Evolutionary conservation across 305 asterid species (phyloP).

Genomic region (Fraxinus sp.): DNA sequence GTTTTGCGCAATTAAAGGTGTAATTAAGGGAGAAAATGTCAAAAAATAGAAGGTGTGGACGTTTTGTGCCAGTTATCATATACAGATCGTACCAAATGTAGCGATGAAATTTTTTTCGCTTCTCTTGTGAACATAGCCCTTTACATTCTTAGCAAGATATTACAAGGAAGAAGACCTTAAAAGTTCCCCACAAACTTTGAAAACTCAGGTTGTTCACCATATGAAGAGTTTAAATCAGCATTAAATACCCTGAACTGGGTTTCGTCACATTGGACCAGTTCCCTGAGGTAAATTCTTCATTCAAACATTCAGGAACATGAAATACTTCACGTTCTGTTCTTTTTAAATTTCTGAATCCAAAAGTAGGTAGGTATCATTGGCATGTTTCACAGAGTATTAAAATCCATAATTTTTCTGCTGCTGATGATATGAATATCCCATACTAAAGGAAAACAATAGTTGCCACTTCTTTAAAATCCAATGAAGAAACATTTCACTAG

Average conservation of each 20-base stretch:
- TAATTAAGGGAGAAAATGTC: too few species aligned
- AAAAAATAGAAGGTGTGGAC: too few species aligned
- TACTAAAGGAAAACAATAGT: not conserved
- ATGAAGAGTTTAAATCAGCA: slow-evolving; percentile 28
- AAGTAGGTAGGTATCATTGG: slow-evolving; percentile 12
- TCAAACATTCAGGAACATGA: not conserved
- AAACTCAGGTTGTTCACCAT: not conserved
- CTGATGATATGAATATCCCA: slow-evolving; percentile 7
- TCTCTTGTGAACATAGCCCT: not conserved
- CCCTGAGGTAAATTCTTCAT: not conserved
- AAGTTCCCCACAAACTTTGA: not conserved
- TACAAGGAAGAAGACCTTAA: not conserved
- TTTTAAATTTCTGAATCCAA: slow-evolving; percentile 21
- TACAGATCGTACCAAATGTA: not conserved
- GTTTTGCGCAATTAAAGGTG: too few species aligned
- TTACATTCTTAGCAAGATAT: not conserved
- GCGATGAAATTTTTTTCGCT: not conserved
- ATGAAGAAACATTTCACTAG: not conserved
- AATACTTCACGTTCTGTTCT: not conserved
- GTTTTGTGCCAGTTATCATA: not conserved
- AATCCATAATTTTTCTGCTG: slow-evolving; percentile 7
- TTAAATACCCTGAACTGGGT: slow-evolving; percentile 18
- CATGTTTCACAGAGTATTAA: not conserved
- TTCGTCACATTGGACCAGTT: not conserved
- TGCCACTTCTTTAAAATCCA: not conserved